Evolutionary conservation across 805 yeast genomes (phyloP).

Genomic region (Schwanniomyces yamadae): DNA sequence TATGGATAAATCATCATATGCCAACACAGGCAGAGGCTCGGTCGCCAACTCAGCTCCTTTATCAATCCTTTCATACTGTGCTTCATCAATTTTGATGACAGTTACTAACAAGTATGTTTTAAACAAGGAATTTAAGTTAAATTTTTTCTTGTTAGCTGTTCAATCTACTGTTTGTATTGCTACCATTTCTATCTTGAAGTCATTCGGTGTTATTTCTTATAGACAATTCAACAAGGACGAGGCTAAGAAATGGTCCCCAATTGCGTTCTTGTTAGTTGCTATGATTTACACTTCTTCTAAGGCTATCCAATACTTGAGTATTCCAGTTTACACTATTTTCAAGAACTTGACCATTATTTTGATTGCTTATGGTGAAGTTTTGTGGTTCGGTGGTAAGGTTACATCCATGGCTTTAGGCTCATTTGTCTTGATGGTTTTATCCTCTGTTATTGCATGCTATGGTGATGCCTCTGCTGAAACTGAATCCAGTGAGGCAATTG

Average conservation of each 20-base stretch:
- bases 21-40: conserved; percentile 23
- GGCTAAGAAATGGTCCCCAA: conserved; percentile 95
- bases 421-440: conserved; percentile 86
- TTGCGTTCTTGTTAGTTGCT: conserved; percentile 79
- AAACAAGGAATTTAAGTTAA: conserved; percentile 71
- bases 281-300: conserved; percentile 97
- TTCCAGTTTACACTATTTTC: conserved; percentile 97
- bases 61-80: conserved; percentile 82
- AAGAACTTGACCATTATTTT: conserved; percentile 94
- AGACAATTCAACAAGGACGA: conserved; percentile 83
- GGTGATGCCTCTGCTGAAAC: conserved; percentile 60
- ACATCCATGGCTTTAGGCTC: conserved; percentile 88
- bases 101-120: conserved; percentile 95
- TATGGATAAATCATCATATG: conserved; percentile 35
- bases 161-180: conserved; percentile 83
- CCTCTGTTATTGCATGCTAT: conserved; percentile 94
- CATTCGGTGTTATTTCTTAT: conserved; percentile 75
- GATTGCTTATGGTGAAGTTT: conserved; percentile 96
- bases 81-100: conserved; percentile 94
- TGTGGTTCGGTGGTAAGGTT: conserved; percentile 94
- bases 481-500: conserved; percentile 36
- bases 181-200: conserved; percentile 71
- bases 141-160: conserved; percentile 84
- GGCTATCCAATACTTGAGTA: conserved; percentile 86
- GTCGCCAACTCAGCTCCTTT: conserved; percentile 58